Percentiles rank a stretch among this genome's conserved stretches.
phyloP scores from a whole-genome alignment of 352 stramenopile genomes.

The Phytophthora foliorum region DNA sequence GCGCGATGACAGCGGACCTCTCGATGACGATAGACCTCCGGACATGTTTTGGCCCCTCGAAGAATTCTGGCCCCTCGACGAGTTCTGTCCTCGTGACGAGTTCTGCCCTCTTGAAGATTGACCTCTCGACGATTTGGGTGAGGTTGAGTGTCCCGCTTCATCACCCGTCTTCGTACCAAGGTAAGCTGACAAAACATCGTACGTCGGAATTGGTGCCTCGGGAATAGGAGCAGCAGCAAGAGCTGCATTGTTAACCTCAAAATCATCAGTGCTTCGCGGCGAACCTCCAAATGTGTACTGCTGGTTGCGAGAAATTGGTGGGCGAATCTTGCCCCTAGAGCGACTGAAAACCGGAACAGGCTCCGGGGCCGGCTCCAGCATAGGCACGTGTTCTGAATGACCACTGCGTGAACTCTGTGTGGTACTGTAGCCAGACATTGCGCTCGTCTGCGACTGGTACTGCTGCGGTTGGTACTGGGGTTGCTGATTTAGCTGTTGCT shows the following conservation, averaged over 20 bases:
- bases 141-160: conserved; percentile 35
- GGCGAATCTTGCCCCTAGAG: conserved; percentile 26
- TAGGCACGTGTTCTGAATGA: conserved; percentile 37
- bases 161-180: conserved; percentile 38
- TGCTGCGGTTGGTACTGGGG: conserved; percentile 27
- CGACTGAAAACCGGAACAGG: conserved; percentile 28
- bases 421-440: conserved; percentile 34
- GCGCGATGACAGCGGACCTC: conserved; percentile 37
- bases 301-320: conserved; percentile 46
- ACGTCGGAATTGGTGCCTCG: conserved; percentile 37
- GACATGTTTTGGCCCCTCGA: conserved; percentile 8
- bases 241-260: conserved; percentile 29
- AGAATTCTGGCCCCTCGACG: conserved; percentile 26
- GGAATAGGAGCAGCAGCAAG: conserved; percentile 24
- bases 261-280: conserved; percentile 11
- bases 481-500: conserved; percentile 29
- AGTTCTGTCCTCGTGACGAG: conserved; percentile 25
- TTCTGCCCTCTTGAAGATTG: conserved; percentile 17
- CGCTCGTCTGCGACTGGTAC: conserved; percentile 32
- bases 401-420: conserved; percentile 33
- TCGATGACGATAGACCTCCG: conserved; percentile 25
- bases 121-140: conserved; percentile 25
- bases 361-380: conserved; percentile 44
- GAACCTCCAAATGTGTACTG: conserved; percentile 47
- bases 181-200: conserved; percentile 54